Base-by-base conservation (phyloP, 371 early-diverging fungal species). In the Rhizopus microsporus region DNA sequence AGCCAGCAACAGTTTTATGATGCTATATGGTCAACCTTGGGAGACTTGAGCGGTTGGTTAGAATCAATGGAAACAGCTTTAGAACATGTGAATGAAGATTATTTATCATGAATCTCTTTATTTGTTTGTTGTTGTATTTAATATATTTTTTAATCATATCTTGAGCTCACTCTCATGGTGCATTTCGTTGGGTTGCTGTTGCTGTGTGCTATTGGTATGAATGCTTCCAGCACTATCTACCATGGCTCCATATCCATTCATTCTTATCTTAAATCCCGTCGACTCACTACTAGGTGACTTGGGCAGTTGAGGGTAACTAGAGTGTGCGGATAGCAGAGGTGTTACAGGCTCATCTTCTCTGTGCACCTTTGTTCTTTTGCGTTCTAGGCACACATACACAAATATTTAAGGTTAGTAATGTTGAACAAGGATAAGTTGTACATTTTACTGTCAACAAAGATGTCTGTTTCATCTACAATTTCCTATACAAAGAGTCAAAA, bases 381-480 rank as follows among this genome's bases (percentile, higher is more conserved):
- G 61, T 2, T 56, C 61, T 60, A 48, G n/a, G n/a, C n/a, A n/a
- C n/a, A n/a, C n/a, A n/a, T n/a, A n/a, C n/a, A n/a, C n/a, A n/a
- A 31, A 34, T 0, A 57, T 4, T 6, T 10, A 43, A 1, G 17
- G 5, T 39, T 31, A 42, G 40, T 49, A 32, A n/a, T 43, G 15
- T 1, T 6, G 1, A n/a, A 43, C 5, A 43, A n/a, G 16, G 12
- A 12, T 15, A 1, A 3, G 37, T 15, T 5, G 15, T 5, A 0
- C 29, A 17, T n/a, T 31, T 68, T 69, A 72, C 78, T 81, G 62
- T 96, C 94, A 29, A 95, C 83, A 72, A 91, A 95, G 35, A 90
- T 90, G 71, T 97, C 96, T 0, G 95, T 95, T 65, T 93, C 97
- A 69, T 96, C 96, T 32, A 95, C 84, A 71, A 95, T 95, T 71